Percentiles rank a stretch among this genome's conserved stretches.
phyloP scores from a whole-genome alignment of 1,284 basidiomycete species.

The Rhodotorula sp. region DNA sequence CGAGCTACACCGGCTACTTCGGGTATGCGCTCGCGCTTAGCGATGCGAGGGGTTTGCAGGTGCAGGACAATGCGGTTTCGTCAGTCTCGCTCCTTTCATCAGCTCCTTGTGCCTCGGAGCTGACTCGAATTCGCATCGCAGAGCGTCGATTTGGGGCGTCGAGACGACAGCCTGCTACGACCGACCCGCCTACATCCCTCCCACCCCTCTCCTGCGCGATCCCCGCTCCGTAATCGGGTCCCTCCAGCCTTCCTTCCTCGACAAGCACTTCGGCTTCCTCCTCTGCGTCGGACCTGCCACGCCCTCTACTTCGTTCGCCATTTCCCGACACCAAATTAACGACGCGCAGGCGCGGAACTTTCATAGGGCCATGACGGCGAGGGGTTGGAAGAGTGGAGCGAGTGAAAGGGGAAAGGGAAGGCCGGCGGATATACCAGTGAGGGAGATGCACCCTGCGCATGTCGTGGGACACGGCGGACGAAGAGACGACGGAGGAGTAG shows the following conservation, averaged over 20 bases:
- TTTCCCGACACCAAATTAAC: conserved; percentile 31
- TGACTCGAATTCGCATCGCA: neutral
- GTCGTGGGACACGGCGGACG: neutral
- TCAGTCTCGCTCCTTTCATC: neutral
- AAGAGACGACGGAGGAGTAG: neutral
- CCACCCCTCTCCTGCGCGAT: conserved; percentile 31
- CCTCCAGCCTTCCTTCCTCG: conserved; percentile 31
- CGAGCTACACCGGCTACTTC: conserved; percentile 32
- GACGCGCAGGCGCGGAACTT: conserved; percentile 5
- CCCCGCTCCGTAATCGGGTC: conserved; percentile 30
- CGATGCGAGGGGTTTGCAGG: conserved; percentile 27
- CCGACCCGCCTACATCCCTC: conserved; percentile 26
- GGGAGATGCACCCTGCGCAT: neutral
- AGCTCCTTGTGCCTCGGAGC: neutral
- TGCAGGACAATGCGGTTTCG: conserved; percentile 33
- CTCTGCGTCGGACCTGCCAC: conserved; percentile 37
- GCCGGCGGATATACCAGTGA: neutral
- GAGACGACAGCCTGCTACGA: conserved; percentile 29
- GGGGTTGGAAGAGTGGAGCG: neutral
- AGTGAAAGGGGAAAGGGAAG: neutral
- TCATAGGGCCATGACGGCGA: neutral
- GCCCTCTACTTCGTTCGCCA: conserved; percentile 14
- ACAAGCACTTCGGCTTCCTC: conserved; percentile 34
- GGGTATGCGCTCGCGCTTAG: conserved; percentile 35
- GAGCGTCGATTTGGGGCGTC: conserved; percentile 37